Base-by-base conservation (phyloP, 2,329 filamentous ascomycete species). In the Orbilia oligospora region DNA sequence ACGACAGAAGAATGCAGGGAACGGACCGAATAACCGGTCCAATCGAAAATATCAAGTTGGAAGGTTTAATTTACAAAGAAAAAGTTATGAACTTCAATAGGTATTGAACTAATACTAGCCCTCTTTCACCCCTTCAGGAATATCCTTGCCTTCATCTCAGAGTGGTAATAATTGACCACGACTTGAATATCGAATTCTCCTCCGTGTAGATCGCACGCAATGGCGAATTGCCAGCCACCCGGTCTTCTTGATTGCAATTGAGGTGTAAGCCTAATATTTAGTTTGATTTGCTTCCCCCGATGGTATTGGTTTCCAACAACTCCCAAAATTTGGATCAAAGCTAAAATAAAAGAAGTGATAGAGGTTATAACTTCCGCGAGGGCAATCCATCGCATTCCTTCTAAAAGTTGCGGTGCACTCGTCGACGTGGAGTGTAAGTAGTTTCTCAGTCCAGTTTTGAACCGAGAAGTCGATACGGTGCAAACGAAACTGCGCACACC, bases 11-110 rank as follows among this genome's bases (percentile, higher is more conserved):
- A 27, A 24, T 27, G 20, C 36, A 36, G 20, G 56, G 56, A 18
- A 44, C 56, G 56, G 56, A 24, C 56, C 56, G 56, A 44, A 27
- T 9, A 61, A 61, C 56, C 56, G 56, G 56, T 5, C 20, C 36
- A 44, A 61, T 44, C 20, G 8, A 41, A 58, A 20, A 9, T 58
- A 22, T 16, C 18, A 16, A 22, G n/a, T 30, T 14, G 20, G 14
- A 4, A 56, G 20, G 4, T n/a, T 36, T 30, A 30, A 30, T 6
- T 30, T 30, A n/a, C n/a, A n/a, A n/a, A n/a, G 27, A 30, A 30
- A 30, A 30, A 3, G 27, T 30, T 6, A 6, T 30, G 27, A 30
- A 30, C 27, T 3, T 6, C 3, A 30, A 30, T 30, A 30, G 27
- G 6, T 30, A 30, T 30, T 30, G 27, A 30, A 30, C 6, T 30